These are phyloP conservation scores for Cercospora canescens DNA, from an alignment of 2,329 filamentous ascomycete species.

Conservation along the genomic window DNA sequence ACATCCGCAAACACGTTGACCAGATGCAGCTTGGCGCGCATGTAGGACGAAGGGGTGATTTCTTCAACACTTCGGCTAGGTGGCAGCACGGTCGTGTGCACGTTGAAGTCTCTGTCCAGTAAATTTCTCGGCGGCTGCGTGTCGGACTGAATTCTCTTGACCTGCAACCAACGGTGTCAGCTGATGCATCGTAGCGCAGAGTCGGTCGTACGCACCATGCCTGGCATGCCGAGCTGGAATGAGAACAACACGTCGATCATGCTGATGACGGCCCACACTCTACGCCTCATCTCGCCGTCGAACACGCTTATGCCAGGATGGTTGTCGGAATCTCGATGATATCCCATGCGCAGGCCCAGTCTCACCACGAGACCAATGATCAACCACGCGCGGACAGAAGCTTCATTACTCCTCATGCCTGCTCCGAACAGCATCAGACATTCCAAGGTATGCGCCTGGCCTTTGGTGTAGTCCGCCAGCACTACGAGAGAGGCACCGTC, in stretches of 20 bases:
- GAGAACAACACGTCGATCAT: conserved; percentile 50
- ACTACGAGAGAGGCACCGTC: conserved; percentile 3
- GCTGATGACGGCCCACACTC: conserved; percentile 45
- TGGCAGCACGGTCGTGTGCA: conserved; percentile 38
- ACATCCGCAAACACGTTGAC: conserved; percentile 41
- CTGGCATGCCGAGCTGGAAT: conserved; percentile 51
- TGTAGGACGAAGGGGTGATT: conserved; percentile 39
- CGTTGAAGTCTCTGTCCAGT: conserved; percentile 46
- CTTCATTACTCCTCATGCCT: conserved; percentile 31
- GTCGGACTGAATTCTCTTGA: conserved; percentile 41
- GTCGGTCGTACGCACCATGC: conserved; percentile 42
- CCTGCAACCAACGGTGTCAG: conserved; percentile 3
- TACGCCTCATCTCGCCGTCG: conserved; percentile 48
- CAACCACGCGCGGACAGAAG: conserved; percentile 43
- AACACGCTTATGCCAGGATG: conserved; percentile 45
- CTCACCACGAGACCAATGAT: conserved; percentile 42
- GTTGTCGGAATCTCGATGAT: conserved; percentile 48
- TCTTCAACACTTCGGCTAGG: conserved; percentile 35
- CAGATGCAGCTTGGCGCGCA: conserved; percentile 37
- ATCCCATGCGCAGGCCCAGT: conserved; percentile 45
- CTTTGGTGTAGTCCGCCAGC: conserved; percentile 44
- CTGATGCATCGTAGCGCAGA: not conserved
- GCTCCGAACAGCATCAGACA: conserved; percentile 40
- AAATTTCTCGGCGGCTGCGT: conserved; percentile 48
- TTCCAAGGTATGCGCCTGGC: conserved; percentile 46